These are phyloP conservation scores for Backusella mclennaniae DNA, from an alignment of 192 early-diverging fungal species.

Conservation along the genomic window DNA sequence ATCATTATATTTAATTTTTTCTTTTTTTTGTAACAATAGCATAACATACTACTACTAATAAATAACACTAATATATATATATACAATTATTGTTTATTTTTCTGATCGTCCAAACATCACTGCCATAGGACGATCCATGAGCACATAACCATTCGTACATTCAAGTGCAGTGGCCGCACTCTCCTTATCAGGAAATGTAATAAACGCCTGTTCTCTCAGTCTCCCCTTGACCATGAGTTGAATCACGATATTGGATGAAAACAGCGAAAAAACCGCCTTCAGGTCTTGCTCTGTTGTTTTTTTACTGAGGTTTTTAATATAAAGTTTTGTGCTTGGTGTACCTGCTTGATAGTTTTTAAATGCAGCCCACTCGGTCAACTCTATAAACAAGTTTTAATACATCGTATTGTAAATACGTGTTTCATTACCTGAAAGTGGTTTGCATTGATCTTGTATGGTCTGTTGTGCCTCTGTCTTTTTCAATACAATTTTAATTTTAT, in stretches of 20 bases:
- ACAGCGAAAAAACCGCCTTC: constrained; percentile 28
- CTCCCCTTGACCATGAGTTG: constrained; percentile 40
- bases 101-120: constrained; percentile 27
- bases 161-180: constrained; percentile 33
- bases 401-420: too few species aligned
- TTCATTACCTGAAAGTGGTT: constrained; percentile 10
- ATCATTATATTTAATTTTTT: constrained; percentile 45
- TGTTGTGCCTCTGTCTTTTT: background rate
- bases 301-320: constrained; percentile 49
- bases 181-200: constrained; percentile 33
- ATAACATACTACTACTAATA: background rate
- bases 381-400: constrained; percentile 5
- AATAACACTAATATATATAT: background rate
- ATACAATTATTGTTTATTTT: background rate
- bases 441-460: constrained; percentile 16
- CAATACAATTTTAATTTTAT: background rate
- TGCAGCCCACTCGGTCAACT: constrained; percentile 36
- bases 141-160: constrained; percentile 35
- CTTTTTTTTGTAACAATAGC: background rate
- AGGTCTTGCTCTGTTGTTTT: constrained; percentile 34
- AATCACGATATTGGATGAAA: constrained; percentile 28
- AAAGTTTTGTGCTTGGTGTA: constrained; percentile 33
- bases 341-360: constrained; percentile 43
- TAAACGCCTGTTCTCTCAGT: constrained; percentile 48
- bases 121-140: constrained; percentile 48